These are phyloP conservation scores for Medicago arabica DNA, from an alignment of 306 rosid genomes.

Conservation along the genomic window DNA sequence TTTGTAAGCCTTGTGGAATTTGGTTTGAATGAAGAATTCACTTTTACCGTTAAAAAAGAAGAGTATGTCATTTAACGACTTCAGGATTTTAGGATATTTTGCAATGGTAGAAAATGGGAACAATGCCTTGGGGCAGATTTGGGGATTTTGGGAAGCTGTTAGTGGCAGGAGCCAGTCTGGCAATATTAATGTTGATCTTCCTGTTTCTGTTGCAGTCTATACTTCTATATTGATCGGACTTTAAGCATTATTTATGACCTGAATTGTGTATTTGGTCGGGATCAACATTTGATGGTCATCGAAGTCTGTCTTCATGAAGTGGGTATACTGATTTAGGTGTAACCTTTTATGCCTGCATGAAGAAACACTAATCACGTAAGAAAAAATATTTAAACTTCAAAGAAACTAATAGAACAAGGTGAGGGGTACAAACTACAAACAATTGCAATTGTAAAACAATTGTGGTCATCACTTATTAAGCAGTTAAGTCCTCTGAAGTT, in stretches of 20 bases:
- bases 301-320: not conserved
- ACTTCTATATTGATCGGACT: constrained; percentile 12
- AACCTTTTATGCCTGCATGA: constrained; percentile 8
- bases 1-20: too few relatives aligned
- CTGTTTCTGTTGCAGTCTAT: constrained; percentile 1
- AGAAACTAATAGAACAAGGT: constrained; percentile 22
- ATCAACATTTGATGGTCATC: constrained; percentile 16
- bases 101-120: not conserved
- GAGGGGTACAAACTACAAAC: not conserved
- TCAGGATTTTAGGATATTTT: constrained; percentile 12
- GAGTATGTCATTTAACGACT: not conserved
- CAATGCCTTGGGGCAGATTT: not conserved
- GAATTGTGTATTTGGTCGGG: not conserved
- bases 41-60: too few relatives aligned
- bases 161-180: constrained; percentile 2
- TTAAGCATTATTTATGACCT: constrained; percentile 24
- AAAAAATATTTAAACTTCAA: not conserved
- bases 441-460: constrained; percentile 19
- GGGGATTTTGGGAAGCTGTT: constrained; percentile 7
- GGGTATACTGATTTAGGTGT: constrained; percentile 13
- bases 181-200: not conserved
- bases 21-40: too few relatives aligned
- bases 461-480: constrained; percentile 16
- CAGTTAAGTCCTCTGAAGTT: constrained; percentile 24
- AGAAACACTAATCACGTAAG: not conserved